These are phyloP conservation scores for Amanita rubescens DNA, from an alignment of 768 basidiomycete species.

Conservation along the genomic window DNA sequence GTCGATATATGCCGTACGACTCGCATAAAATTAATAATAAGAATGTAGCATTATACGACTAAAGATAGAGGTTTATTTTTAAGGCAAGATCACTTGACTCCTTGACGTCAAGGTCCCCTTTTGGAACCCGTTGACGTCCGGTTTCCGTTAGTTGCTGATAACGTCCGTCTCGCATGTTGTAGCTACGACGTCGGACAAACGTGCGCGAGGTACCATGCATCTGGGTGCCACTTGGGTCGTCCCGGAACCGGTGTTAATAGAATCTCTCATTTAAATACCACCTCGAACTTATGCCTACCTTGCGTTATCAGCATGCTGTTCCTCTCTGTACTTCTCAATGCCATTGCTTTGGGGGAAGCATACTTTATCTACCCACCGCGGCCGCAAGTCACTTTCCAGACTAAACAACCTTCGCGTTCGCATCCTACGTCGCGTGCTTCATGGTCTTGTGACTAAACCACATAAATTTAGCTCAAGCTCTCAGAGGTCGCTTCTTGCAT, in stretches of 20 bases:
- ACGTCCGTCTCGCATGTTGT: slow-evolving; percentile 12
- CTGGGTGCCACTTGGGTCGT: not conserved
- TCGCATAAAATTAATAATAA: not conserved
- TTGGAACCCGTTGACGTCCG: not conserved
- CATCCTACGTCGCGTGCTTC: not conserved
- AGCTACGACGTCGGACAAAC: slow-evolving; percentile 9
- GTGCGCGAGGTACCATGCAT: not conserved
- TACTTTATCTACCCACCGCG: not conserved
- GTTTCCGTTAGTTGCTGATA: not conserved
- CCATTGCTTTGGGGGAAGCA: not conserved
- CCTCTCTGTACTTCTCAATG: not conserved
- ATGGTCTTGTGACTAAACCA: not conserved
- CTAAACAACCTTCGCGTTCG: not conserved
- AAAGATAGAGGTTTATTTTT: not conserved
- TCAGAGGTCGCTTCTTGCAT: slow-evolving; percentile 55
- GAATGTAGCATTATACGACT: not conserved
- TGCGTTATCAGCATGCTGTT: slow-evolving; percentile 22
- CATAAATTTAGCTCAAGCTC: slow-evolving; percentile 30
- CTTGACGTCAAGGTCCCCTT: not conserved
- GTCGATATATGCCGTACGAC: not conserved
- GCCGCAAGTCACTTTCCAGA: not conserved
- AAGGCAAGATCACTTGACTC: not conserved
- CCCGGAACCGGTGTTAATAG: not conserved
- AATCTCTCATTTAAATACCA: not conserved
- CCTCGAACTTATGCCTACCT: not conserved